Conservation (phyloP, 805 yeast genomes). For the Kodamaea neixiangensis region DNA sequence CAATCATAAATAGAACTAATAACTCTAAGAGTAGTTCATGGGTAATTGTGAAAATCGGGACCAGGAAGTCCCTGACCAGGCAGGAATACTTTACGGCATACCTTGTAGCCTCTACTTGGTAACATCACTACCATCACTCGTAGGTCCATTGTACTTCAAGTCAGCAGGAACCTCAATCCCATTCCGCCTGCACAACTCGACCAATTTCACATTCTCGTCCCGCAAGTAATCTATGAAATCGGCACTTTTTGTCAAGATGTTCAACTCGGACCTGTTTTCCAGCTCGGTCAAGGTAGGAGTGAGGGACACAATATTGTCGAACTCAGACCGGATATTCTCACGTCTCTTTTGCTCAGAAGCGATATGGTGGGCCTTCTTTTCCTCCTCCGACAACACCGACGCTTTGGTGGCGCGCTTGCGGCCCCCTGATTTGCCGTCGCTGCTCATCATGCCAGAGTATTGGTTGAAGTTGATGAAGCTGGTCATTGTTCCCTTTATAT, state of each 20-base stretch:
- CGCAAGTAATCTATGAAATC: conserved; percentile 55
- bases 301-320: conserved; percentile 69
- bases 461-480: conserved; percentile 11
- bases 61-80: too few relatives aligned
- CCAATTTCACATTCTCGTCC: conserved; percentile 49
- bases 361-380: conserved; percentile 64
- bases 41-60: too few relatives aligned
- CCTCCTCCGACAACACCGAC: conserved; percentile 36
- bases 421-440: conserved; percentile 7
- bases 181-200: conserved; percentile 39
- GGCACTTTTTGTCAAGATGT: conserved; percentile 66
- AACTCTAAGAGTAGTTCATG: too few relatives aligned
- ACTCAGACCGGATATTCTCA: conserved; percentile 79
- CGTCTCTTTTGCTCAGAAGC: conserved; percentile 87
- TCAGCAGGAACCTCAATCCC: conserved; percentile 48
- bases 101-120: too few relatives aligned
- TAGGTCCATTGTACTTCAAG: conserved; percentile 28
- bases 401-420: conserved; percentile 25
- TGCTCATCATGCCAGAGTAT: conserved; percentile 9
- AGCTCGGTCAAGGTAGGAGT: conserved; percentile 71
- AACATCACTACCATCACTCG: conserved; percentile 20
- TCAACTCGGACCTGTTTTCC: conserved; percentile 80
- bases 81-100: too few relatives aligned
- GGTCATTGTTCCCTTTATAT: conserved; percentile 7
- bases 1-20: too few relatives aligned